phyloP scores from a whole-genome alignment of 441 rosid genomes.

The Hypseocharis bilobata region DNA sequence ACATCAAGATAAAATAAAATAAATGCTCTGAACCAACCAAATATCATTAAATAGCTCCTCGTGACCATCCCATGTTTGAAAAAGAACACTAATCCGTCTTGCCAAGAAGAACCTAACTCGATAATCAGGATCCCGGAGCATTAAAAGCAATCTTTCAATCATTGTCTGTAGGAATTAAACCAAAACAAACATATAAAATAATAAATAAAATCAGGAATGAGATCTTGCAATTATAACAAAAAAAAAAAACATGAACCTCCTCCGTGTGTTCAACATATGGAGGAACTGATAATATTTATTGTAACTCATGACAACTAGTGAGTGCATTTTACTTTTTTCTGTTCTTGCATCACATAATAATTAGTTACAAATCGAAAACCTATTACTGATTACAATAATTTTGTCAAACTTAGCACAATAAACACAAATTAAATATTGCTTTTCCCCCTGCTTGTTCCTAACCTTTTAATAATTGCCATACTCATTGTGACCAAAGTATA shows the following conservation, averaged over 20 bases:
- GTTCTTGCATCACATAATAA: not conserved
- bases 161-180: conserved; percentile 44
- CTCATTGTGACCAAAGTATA: not conserved
- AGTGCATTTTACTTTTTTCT: not conserved
- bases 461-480: not conserved
- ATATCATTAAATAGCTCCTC: conserved; percentile 83
- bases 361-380: conserved; percentile 3
- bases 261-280: not conserved
- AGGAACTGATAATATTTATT: not conserved
- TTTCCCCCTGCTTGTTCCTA: not conserved
- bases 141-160: conserved; percentile 60
- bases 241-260: not conserved
- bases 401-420: not conserved
- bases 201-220: conserved; percentile 1
- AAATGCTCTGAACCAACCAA: conserved; percentile 43
- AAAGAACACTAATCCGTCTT: conserved; percentile 67
- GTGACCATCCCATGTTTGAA: conserved; percentile 99
- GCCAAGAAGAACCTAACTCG: conserved; percentile 74
- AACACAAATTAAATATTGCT: not conserved
- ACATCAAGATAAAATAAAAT: not conserved
- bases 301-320: not conserved
- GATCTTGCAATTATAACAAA: not conserved
- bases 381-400: not conserved
- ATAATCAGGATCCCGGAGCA: conserved; percentile 83
- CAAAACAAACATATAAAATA: conserved; percentile 19